Conservation (phyloP, 2,329 filamentous ascomycete species). For the Penicillium sumatraense region DNA sequence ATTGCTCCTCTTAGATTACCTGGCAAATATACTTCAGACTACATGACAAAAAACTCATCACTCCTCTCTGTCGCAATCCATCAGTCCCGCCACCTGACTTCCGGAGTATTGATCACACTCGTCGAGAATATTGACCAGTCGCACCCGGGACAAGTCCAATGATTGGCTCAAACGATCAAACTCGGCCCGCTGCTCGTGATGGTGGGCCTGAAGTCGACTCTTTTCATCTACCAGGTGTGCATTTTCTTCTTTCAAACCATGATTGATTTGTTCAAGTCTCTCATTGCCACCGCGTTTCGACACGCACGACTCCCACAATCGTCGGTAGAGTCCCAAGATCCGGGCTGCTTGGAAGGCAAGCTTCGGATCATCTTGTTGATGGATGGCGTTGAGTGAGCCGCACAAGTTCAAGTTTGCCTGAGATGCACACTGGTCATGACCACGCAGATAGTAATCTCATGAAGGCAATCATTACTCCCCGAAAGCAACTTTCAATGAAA, state of each 20-base stretch:
- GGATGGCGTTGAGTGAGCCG: not conserved
- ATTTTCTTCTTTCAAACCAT: constrained; percentile 1
- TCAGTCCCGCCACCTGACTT: not conserved
- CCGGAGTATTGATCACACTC: not conserved
- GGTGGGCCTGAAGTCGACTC: not conserved
- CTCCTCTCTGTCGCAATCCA: not conserved
- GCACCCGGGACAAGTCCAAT: not conserved
- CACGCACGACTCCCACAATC: constrained; percentile 9
- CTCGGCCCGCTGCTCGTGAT: not conserved
- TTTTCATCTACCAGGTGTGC: not conserved
- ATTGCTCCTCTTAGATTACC: not conserved
- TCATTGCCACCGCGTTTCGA: constrained; percentile 3
- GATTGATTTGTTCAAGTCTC: not conserved
- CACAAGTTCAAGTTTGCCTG: not conserved
- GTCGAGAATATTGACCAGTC: not conserved
- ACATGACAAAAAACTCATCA: not conserved
- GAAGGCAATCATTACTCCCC: not conserved
- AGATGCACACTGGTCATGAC: not conserved
- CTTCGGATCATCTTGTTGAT: not conserved
- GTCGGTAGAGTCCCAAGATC: not conserved
- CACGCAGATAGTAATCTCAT: not conserved
- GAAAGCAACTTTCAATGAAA: not conserved
- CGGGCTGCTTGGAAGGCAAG: not conserved
- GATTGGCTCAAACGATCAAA: not conserved
- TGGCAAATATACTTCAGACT: not conserved